Evolutionary conservation across 1,139 yeast genomes (phyloP).

Genomic region (Pneumocystis oryctolagi): DNA sequence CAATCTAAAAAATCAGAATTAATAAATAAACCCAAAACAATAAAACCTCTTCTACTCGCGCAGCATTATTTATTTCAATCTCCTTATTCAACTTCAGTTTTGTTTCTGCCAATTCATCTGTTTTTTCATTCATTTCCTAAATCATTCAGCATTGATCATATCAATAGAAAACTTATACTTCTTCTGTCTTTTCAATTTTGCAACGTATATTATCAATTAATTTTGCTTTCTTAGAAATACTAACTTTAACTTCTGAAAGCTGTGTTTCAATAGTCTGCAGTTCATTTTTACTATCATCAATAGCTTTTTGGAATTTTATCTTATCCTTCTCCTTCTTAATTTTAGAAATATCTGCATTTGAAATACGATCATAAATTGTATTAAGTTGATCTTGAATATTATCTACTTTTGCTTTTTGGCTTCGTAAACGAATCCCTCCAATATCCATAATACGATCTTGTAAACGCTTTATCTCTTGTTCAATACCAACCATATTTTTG

Average conservation of each 20-base stretch:
- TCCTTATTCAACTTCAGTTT: slow-evolving; percentile 38
- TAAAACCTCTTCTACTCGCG: slow-evolving; percentile 41
- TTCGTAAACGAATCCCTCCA: slow-evolving; percentile 75
- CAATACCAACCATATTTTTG: slow-evolving; percentile 44
- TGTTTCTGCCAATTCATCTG: slow-evolving; percentile 27
- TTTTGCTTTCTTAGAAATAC: slow-evolving; percentile 23
- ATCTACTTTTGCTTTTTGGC: slow-evolving; percentile 72
- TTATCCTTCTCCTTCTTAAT: slow-evolving; percentile 57
- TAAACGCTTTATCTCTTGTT: slow-evolving; percentile 40
- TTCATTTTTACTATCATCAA: slow-evolving; percentile 28
- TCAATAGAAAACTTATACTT: not conserved
- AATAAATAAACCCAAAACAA: not conserved
- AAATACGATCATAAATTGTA: slow-evolving; percentile 43
- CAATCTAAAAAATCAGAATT: slow-evolving; percentile 27
- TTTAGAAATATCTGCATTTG: slow-evolving; percentile 44
- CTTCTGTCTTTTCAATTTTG: slow-evolving; percentile 11
- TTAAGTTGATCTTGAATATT: slow-evolving; percentile 57
- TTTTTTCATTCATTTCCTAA: slow-evolving; percentile 23
- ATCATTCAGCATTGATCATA: slow-evolving; percentile 11
- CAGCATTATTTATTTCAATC: slow-evolving; percentile 40
- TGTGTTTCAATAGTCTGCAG: slow-evolving; percentile 22
- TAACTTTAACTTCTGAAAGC: slow-evolving; percentile 22
- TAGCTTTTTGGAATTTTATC: slow-evolving; percentile 36
- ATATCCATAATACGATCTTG: slow-evolving; percentile 75
- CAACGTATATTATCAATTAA: slow-evolving; percentile 8